Evolutionary conservation across 31 red algal genomes (phyloP).

Genomic region (Odonthalia washingtoniensis): DNA sequence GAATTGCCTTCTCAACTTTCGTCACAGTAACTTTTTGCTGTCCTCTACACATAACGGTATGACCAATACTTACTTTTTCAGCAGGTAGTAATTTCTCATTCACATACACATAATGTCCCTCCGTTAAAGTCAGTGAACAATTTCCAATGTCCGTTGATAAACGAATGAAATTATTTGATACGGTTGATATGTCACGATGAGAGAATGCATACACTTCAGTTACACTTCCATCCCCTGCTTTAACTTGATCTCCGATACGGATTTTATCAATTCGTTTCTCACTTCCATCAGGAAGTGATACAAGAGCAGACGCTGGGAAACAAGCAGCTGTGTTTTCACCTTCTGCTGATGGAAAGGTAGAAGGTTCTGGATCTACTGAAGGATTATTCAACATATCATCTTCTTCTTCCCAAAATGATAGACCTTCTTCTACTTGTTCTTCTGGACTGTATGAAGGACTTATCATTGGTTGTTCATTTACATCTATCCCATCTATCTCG

Average conservation of each 20-base stretch:
- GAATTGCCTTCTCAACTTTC: constrained; percentile 5
- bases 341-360: too few species aligned
- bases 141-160: constrained; percentile 27
- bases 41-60: too few species aligned
- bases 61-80: constrained; percentile 24
- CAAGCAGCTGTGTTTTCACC: constrained; percentile 47
- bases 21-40: too few species aligned
- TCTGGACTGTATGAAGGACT: too few species aligned
- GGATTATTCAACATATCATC: too few species aligned
- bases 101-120: constrained; percentile 72
- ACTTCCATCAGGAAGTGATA: constrained; percentile 27
- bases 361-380: too few species aligned
- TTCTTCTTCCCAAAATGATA: too few species aligned
- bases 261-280: constrained; percentile 18
- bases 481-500: too few species aligned
- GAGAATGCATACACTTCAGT: constrained; percentile 57
- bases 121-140: constrained; percentile 34
- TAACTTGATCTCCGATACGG: constrained; percentile 44
- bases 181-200: constrained; percentile 14
- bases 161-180: constrained; percentile 51
- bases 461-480: too few species aligned
- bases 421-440: too few species aligned
- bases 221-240: constrained; percentile 6
- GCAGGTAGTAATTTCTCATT: constrained; percentile 42
- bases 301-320: constrained; percentile 52